These are phyloP conservation scores for Epichloe scottii DNA, from an alignment of 2,329 filamentous ascomycete species.

Conservation along the genomic window DNA sequence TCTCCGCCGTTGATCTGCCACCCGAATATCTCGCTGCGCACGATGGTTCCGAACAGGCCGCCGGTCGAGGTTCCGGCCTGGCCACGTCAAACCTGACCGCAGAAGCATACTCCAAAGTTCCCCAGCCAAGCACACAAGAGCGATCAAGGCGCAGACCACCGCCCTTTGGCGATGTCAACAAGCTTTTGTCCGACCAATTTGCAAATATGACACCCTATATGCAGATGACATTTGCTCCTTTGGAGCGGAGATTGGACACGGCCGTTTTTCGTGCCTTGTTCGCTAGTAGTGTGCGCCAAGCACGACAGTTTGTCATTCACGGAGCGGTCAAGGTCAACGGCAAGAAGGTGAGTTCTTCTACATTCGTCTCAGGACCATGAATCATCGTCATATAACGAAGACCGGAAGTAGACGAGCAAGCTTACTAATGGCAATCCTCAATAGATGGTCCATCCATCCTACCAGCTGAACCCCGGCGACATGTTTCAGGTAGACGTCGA, in stretches of 20 bases:
- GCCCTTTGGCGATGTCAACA: constrained; percentile 20
- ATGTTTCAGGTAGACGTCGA: constrained; percentile 95
- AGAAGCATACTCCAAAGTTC: constrained; percentile 21
- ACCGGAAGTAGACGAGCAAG: not conserved
- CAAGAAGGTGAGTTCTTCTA: constrained; percentile 55
- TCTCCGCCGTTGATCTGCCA: constrained; percentile 77
- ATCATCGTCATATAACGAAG: not conserved
- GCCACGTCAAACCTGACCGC: constrained; percentile 20
- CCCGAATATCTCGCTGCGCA: constrained; percentile 62
- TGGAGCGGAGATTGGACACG: constrained; percentile 86
- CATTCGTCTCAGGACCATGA: not conserved
- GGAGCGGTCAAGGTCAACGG: constrained; percentile 93
- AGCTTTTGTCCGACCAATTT: constrained; percentile 21
- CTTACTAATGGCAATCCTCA: constrained; percentile 2
- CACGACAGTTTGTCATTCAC: constrained; percentile 87
- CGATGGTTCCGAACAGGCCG: constrained; percentile 74
- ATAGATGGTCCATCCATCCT: constrained; percentile 84
- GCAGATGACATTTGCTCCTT: constrained; percentile 87
- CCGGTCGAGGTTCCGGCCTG: constrained; percentile 69
- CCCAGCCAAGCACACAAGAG: constrained; percentile 11
- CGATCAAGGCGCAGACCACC: constrained; percentile 8
- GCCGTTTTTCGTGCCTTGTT: constrained; percentile 90
- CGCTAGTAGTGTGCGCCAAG: constrained; percentile 84
- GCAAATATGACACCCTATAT: constrained; percentile 66
- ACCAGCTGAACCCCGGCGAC: constrained; percentile 91